Base-by-base conservation (phyloP, 495 filamentous ascomycete genomes). In the Neurospora hispaniola region DNA sequence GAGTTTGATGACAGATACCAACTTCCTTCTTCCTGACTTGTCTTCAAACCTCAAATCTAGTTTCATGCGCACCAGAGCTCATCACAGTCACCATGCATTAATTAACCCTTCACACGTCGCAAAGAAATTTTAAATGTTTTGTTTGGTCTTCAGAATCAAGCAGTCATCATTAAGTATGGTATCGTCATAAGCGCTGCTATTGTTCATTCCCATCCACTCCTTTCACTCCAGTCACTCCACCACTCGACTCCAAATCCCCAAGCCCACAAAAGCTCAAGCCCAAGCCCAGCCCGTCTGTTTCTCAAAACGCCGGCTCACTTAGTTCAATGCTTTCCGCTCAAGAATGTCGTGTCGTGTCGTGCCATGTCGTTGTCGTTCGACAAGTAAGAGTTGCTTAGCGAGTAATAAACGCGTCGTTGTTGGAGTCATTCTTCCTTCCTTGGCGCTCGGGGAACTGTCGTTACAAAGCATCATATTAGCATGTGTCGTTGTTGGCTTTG, bases 351-450 rank as follows among this genome's bases (percentile, higher is more conserved):
- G 27, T 62, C 12, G 54, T 62, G 27, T 27, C 46, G 4, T 20
- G 18, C 6, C 20, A 27, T 23, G 23, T 23, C 23, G 23, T 23
- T 23, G 23, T 59, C 4, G 54, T 35, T 31, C 9, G 27, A 66
- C 23, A 27, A 66, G 54, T 31, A 27, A 2, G 27, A n/a, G 9
- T 7, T 43, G 11, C 23, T 66, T 31, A 72, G 39, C 71, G 72
- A 12, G 16, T 35, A 1, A 38, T 31, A 39, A 79, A 78, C 42
- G 70, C 77, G 71, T 76, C 78, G 4, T 0, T 18, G 69, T 82
- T 79, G 39, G 81, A 72, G 42, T 85, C 82, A 74, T 86, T 86
- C 75, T 77, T 84, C 42, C 69, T 71, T 70, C 82, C 83, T 74
- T 81, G 78, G 12, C 84, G 84, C 23, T 80, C 82, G n/a, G 77